Base-by-base conservation (phyloP, 164 flowering plant species). In the Annona squamosa region DNA sequence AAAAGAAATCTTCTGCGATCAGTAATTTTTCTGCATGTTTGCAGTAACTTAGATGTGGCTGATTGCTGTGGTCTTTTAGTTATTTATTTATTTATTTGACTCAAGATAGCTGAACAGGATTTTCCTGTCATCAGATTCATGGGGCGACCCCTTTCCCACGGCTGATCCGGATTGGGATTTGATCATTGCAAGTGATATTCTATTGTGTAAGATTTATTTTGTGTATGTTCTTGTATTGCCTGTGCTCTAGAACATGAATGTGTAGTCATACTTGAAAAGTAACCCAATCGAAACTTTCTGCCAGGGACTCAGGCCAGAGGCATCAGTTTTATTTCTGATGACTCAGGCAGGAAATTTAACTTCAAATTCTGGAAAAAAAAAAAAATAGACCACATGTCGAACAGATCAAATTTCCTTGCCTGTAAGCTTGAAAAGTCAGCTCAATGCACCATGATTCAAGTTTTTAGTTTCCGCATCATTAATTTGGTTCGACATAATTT, bases 101-200 rank as follows among this genome's bases (percentile, higher is more conserved):
- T 2, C 65, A 63, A 63, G 16, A 7, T 5, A 4, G 5, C 2
- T 17, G 42, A 13, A 44, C 10, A 18, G 48, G 4, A 4, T 65
- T 26, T 45, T 48, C 18, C n/a, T 63, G 69, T 65, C 72, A 77
- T 76, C 89, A 93, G 99, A 95, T 89, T 82, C 98, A n/a, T 95
- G 98, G 99, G 99, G 98, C n/a, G 98, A 89, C 47, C 62, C 74
- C n/a, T 93, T 95, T 84, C 96, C 95, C n/a, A 75, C 52, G 44
- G 17, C 82, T 47, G 76, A 78, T 2, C 91, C 92, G 13, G 83
- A 85, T 43, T 93, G 98, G 98, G 97, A 95, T 81, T 79, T 95
- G 79, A 74, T 95, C 67, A 85, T 93, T 77, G 99, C 99, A 17
- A 93, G 94, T 80, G 99, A 95, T 73, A 93, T 93, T 72, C 81